Evolutionary conservation across 441 rosid genomes (phyloP), one percentile per base, ranked within the genome.

Genomic region (Adansonia madagascariensis): DNA sequence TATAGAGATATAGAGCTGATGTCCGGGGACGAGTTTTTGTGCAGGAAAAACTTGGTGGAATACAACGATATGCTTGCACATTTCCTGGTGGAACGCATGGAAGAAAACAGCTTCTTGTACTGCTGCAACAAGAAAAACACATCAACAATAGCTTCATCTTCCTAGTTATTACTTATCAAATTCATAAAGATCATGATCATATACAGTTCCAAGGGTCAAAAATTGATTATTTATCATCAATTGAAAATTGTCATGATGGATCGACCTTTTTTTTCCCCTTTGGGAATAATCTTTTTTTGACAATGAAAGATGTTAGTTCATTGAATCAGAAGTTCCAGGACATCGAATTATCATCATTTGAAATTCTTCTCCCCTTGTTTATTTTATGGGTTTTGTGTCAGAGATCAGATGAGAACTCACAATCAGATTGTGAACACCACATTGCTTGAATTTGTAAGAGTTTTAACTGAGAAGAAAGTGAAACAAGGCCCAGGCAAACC

Each of bases 11-110:
- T 87, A 76, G 98, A 95, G 89, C 88, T 81, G 75, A 78, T 89
- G 8, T 89, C 87, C 0, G 97, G 98, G 3, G 91, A 91, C 18
- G 98, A 95, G 89, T 93, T 95, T 80, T 80, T 95, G 85, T 95
- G 98, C 66, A 79, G 85, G 73, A 90, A 90, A 80, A 95, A 93
- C 78, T 77, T 90, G 79, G 92, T 95, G 70, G 98, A 92, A 56
- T 60, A 80, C 35, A 87, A 84, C 44, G 90, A 90, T 63, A 84
- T 82, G 87, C 86, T 95, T 17, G 98, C 92, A 17, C 98, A 95
- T 86, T 95, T 90, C 84, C 84, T 91, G 81, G 80, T 95, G 80
- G 98, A 93, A 79, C 91, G 80, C 71, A 88, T 88, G 96, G 94
- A 90, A 27, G 86, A 88, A 71, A 86, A 79, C 77, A 86, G 86